phyloP scores from a whole-genome alignment of 2,329 filamentous ascomycete species.

The Xylariaceae sp. region DNA sequence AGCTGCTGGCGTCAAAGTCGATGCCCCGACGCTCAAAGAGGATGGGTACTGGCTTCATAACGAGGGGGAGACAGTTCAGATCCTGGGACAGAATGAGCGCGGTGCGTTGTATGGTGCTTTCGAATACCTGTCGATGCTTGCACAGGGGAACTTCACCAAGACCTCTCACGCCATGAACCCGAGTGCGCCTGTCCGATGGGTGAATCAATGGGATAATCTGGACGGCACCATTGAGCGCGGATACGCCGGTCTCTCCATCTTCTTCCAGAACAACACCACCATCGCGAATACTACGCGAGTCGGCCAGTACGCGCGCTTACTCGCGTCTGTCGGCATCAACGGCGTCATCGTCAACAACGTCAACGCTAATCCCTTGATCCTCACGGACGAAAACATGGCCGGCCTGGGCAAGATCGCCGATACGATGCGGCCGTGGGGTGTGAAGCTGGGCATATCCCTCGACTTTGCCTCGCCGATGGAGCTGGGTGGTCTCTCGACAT shows the following conservation, averaged over 20 bases:
- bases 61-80: slow-evolving; percentile 43
- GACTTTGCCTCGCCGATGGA: slow-evolving; percentile 61
- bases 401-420: slow-evolving; percentile 59
- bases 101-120: slow-evolving; percentile 65
- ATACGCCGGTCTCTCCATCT: slow-evolving; percentile 63
- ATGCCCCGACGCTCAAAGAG: slow-evolving; percentile 39
- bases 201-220: slow-evolving; percentile 70
- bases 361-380: slow-evolving; percentile 57
- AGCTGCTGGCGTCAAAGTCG: slow-evolving; percentile 31
- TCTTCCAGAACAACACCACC: slow-evolving; percentile 54
- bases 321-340: slow-evolving; percentile 62
- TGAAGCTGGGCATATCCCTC: slow-evolving; percentile 59
- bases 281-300: slow-evolving; percentile 55
- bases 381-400: slow-evolving; percentile 52
- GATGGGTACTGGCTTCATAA: slow-evolving; percentile 59
- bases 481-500: slow-evolving; percentile 53
- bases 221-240: slow-evolving; percentile 62
- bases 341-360: slow-evolving; percentile 66
- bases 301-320: slow-evolving; percentile 57
- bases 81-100: slow-evolving; percentile 60
- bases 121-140: slow-evolving; percentile 59
- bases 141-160: slow-evolving; percentile 37
- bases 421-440: slow-evolving; percentile 60
- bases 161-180: slow-evolving; percentile 49
- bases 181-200: slow-evolving; percentile 54